phyloP scores from a whole-genome alignment of 176 grass and related monocot species.

The Oryza meridionalis region DNA sequence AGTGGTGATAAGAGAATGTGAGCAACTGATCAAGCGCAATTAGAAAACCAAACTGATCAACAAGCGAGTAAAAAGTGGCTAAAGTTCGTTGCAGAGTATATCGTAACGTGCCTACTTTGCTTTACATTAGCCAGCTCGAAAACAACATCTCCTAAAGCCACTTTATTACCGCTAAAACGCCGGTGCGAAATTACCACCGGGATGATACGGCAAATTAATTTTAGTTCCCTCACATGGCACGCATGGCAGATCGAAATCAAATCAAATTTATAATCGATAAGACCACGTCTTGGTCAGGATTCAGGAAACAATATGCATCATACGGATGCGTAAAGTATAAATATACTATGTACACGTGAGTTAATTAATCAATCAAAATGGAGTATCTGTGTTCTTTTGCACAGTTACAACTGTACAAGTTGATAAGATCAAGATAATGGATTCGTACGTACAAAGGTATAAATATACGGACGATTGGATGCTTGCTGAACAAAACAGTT shows the following conservation, averaged over 20 bases:
- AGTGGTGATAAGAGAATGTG: not conserved
- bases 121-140: conserved; percentile 37
- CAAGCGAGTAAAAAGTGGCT: not conserved
- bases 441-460: conserved; percentile 22
- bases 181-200: conserved; percentile 37
- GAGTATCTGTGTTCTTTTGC: not conserved
- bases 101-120: conserved; percentile 35
- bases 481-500: not conserved
- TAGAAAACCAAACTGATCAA: not conserved
- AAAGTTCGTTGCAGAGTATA: not conserved
- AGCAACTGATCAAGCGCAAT: not conserved
- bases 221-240: not conserved
- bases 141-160: conserved; percentile 2
- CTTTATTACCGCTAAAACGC: conserved; percentile 15
- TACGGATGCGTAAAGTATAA: conserved; percentile 6
- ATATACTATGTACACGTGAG: not conserved
- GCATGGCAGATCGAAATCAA: not conserved
- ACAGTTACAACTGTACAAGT: conserved; percentile 19
- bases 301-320: conserved; percentile 8
- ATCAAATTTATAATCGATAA: not conserved
- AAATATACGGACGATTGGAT: conserved; percentile 40
- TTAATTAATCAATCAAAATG: not conserved
- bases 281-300: not conserved
- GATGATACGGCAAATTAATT: conserved; percentile 37
- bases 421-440: conserved; percentile 27